Evolutionary conservation across 805 yeast genomes (phyloP).

Genomic region (Monosporozyma yasuniensis): DNA sequence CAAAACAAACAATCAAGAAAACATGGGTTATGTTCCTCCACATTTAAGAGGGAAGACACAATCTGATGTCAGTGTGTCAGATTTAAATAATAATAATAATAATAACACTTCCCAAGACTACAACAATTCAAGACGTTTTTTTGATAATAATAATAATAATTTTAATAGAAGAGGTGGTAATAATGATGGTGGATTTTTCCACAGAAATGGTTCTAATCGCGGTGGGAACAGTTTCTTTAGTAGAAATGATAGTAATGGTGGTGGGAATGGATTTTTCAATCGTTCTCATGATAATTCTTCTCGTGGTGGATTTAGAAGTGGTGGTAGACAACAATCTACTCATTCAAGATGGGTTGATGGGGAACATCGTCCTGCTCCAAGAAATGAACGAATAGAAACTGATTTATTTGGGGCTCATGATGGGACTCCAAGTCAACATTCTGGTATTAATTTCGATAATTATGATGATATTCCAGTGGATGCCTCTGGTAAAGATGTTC

Average conservation of each 20-base stretch:
- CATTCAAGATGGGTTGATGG: slow-evolving; percentile 60
- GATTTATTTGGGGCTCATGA: slow-evolving; percentile 78
- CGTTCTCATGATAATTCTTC: neutral
- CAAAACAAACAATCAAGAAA: neutral
- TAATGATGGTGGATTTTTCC: slow-evolving; percentile 29
- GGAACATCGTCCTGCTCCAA: slow-evolving; percentile 71
- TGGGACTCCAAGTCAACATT: slow-evolving; percentile 50
- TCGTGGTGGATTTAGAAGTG: slow-evolving; percentile 32
- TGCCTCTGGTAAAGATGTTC: slow-evolving; percentile 87
- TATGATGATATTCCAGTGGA: slow-evolving; percentile 97
- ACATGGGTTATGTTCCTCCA: slow-evolving; percentile 38
- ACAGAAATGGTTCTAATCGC: neutral
- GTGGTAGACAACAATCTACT: slow-evolving; percentile 21
- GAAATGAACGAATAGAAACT: slow-evolving; percentile 57
- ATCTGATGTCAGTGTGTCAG: slow-evolving; percentile 1
- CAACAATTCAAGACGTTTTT: neutral
- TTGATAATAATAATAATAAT: neutral
- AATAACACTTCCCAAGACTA: neutral
- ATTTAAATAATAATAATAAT: neutral
- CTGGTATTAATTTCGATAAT: slow-evolving; percentile 96
- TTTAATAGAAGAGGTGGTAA: slow-evolving; percentile 15
- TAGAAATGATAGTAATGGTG: neutral
- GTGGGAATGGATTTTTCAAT: neutral
- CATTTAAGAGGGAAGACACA: slow-evolving; percentile 30
- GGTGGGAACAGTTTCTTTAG: neutral